Evolutionary conservation across 257 asterid species (phyloP), one percentile per base, ranked within the genome.

Genomic region (Jacaranda copaia): DNA sequence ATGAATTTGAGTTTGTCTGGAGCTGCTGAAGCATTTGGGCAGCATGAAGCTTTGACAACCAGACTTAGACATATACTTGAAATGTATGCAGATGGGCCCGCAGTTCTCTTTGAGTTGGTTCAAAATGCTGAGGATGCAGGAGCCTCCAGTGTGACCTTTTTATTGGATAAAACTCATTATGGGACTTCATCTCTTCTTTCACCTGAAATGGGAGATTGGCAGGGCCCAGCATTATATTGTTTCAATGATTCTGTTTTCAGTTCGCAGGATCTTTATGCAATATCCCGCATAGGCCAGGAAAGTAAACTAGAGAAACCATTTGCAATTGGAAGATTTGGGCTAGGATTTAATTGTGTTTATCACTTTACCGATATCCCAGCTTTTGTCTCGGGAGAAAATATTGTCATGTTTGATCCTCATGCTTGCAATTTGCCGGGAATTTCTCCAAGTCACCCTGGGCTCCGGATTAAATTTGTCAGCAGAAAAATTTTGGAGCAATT

Each of bases 191-290:
- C 99, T 73, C 89, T 94, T 81, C 98, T 94, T 72, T 92, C 99
- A 69, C 99, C 97, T 73, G 99, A 94, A 85, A 94, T 94, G 99
- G 96, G 97, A 62, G 97, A 94, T 78, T 94, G 99, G 99, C 99
- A 94, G 82, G 99, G 99, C 59, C 99, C 99, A 65, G 98, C 98
- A 79, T 84, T 94, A 85, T 94, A 94, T 84, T 94, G 99, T 87
- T 92, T 91, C 82, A 94, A 94, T 53, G 97, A 94, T 82, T 94
- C 99, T 77, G 89, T 94, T 83, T 94, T 94, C 80, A 94, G 90
- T 82, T 85, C 99, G 55, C 99, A 94, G 82, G 99, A 94, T 90
- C 87, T 94, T 57, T 94, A 94, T 84, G 96, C 99, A 63, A 90
- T 94, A 78, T 94, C 99, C 68, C 96, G 99, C 78, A 91, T 94